Conservation (phyloP, 108 stramenopile species). For the Aureococcus anophagefferens region DNA sequence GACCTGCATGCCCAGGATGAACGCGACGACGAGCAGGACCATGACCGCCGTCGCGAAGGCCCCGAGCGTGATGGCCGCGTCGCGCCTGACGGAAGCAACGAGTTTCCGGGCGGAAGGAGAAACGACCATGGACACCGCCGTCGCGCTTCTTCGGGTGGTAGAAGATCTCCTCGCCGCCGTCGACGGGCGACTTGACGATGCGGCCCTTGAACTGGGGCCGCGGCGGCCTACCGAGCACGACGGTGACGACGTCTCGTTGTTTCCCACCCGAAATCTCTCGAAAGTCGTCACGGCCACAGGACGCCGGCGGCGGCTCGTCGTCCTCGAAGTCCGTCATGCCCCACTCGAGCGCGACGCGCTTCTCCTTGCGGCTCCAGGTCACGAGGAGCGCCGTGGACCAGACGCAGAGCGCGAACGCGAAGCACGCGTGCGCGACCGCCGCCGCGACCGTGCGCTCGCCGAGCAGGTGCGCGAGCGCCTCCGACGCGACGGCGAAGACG, state of each 20-base stretch:
- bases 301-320: conserved; percentile 24
- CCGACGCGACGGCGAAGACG: background rate
- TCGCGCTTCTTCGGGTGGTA: background rate
- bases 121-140: too few species aligned
- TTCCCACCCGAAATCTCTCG: too few species aligned
- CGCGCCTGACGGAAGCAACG: too few species aligned
- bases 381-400: conserved; percentile 35
- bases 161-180: conserved; percentile 9
- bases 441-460: too few species aligned
- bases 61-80: too few species aligned
- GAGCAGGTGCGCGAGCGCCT: background rate
- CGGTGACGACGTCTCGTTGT: too few species aligned
- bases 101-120: too few species aligned
- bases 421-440: background rate
- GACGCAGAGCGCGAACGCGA: conserved; percentile 26
- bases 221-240: too few species aligned
- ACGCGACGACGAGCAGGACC: too few species aligned
- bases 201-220: conserved; percentile 29
- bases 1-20: too few species aligned
- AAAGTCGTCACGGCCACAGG: too few species aligned
- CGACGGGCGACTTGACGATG: conserved; percentile 12
- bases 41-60: too few species aligned
- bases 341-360: conserved; percentile 14
- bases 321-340: conserved; percentile 32
- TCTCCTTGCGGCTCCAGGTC: conserved; percentile 26